Evolutionary conservation across 225 moss, liverwort and hornwort species (phyloP).

Genomic region (Bryum argenteum): DNA sequence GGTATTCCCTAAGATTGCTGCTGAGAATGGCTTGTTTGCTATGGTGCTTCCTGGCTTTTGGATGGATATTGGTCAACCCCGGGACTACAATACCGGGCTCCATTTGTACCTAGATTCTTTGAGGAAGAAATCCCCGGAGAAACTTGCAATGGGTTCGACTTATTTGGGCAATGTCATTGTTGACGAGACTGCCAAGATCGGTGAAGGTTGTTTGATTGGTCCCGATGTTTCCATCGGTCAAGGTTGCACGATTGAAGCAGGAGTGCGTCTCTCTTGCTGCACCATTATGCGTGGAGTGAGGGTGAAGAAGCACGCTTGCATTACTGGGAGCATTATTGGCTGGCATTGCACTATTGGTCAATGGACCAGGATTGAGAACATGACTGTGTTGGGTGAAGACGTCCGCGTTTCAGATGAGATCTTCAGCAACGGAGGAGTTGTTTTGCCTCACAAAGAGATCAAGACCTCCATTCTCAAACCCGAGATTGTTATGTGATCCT

Average conservation of each 20-base stretch:
- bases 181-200: background rate
- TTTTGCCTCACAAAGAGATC: constrained; percentile 9
- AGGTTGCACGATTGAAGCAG: background rate
- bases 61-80: constrained; percentile 11
- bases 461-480: constrained; percentile 17
- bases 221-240: background rate
- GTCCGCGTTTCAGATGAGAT: constrained; percentile 13
- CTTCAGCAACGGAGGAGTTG: constrained; percentile 6
- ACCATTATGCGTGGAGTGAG: constrained; percentile 15
- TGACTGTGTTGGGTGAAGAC: constrained; percentile 11
- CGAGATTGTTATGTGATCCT: constrained; percentile 4
- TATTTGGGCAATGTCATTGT: background rate
- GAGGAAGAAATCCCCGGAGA: background rate
- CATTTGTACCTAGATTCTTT: constrained; percentile 1
- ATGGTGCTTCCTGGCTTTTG: constrained; percentile 7
- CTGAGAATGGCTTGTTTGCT: constrained; percentile 1
- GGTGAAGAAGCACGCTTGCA: constrained; percentile 11
- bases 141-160: background rate
- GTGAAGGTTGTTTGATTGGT: background rate
- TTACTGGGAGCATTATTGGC: background rate
- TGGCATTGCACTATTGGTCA: constrained; percentile 15
- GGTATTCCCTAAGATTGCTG: constrained; percentile 1
- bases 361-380: constrained; percentile 10
- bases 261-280: background rate
- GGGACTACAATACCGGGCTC: constrained; percentile 2